Base-by-base conservation (phyloP, 208 protist species). In the Crithidia thermophila region DNA sequence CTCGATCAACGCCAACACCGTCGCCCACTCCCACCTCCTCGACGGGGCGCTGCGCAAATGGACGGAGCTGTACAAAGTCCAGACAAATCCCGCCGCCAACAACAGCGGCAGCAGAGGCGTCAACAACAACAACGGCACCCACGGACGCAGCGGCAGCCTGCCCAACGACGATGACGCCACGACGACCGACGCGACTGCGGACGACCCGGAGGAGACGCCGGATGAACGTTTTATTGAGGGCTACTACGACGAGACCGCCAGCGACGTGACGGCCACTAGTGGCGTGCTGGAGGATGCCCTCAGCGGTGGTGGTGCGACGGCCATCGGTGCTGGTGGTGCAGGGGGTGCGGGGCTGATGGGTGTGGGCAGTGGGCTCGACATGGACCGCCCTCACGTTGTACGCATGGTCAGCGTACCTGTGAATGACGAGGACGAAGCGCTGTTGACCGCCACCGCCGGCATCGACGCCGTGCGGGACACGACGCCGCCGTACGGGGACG, bases 11-110 rank as follows among this genome's bases (percentile, higher is more conserved):
- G 73, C 77, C 16, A 52, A 79, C 39, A 76, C 77, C 53, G 75
- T 76, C 11, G 67, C 42, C 23, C 76, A 84, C 70, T 91, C 84
- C 5, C 56, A 50, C 30, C 63, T 94, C 37, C 55, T 94, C 39
- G 61, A 81, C 7, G 72, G 57, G 10, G 84, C 78, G 4, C 53
- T 88, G 30, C 75, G 85, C 1, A 37, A 47, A 47, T 94, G 88
- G 88, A 45, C 63, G 9, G 62, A 77, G 37, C 62, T 40, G 37
- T 82, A 88, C 55, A 67, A 75, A 14, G 28, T 68, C 0, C 49
- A 46, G 0, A 2, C 11, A 13, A 52, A 45, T 20, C 23, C 28
- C 10, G 20, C 31, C 18, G 23, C 50, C 10, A n/a, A 36, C n/a
- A 18, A 31, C 61, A 39, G 47, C 37, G 46, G 49, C 43, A 47